Evolutionary conservation across 2,329 filamentous ascomycete species (phyloP).

Genomic region (Talaromyces pinophilus): DNA sequence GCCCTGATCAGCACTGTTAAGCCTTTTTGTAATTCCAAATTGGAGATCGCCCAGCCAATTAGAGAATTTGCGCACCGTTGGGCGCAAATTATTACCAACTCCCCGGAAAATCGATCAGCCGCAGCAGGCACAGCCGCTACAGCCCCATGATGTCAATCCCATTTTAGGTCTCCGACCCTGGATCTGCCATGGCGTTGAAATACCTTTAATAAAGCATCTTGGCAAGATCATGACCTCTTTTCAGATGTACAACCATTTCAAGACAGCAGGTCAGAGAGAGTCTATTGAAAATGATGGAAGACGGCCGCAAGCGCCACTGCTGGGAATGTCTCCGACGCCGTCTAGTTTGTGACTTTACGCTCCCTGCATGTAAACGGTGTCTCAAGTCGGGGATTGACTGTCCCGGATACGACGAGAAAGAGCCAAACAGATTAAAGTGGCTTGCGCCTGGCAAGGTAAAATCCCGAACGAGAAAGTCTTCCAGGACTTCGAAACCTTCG

Average conservation of each 20-base stretch:
- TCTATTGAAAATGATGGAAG: background rate
- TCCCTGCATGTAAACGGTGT: conserved; percentile 44
- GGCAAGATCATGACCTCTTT: background rate
- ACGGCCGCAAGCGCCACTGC: conserved; percentile 28
- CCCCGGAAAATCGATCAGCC: background rate
- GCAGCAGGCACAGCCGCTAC: background rate
- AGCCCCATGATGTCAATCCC: background rate
- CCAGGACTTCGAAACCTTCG: background rate
- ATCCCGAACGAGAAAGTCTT: conserved; percentile 2
- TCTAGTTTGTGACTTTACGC: conserved; percentile 44
- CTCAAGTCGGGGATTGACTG: conserved; percentile 37
- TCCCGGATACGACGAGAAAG: conserved; percentile 44
- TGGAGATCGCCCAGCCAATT: background rate
- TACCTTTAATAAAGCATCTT: background rate
- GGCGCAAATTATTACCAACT: background rate
- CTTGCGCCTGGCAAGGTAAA: conserved; percentile 41
- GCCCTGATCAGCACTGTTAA: background rate
- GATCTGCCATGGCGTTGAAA: background rate
- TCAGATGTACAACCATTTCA: background rate
- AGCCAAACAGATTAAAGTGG: conserved; percentile 41
- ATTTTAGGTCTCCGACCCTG: background rate
- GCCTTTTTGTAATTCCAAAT: background rate
- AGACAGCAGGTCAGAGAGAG: background rate
- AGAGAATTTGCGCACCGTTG: background rate
- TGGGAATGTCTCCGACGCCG: conserved; percentile 49